Conservation (phyloP, 2,329 filamentous ascomycete species). For the Nigrospora osmanthi region DNA sequence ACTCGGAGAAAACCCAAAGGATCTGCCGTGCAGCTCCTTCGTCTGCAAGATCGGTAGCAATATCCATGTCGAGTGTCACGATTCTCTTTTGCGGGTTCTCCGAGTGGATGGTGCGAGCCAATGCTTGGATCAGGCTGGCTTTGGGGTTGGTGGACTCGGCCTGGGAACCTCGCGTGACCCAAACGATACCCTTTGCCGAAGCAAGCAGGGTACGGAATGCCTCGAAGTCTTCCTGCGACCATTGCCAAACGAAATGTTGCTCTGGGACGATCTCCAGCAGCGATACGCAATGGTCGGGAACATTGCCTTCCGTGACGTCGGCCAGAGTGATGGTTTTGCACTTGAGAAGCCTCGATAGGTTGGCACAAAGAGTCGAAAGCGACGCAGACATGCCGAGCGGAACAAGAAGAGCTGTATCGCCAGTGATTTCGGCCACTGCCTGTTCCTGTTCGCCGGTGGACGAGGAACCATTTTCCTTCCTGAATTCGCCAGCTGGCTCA, state of each 20-base stretch:
- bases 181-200: conserved; percentile 9
- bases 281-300: conserved; percentile 29
- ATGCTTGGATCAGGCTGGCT: conserved; percentile 32
- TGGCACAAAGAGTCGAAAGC: neutral
- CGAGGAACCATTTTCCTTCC: neutral
- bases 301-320: conserved; percentile 7
- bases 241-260: conserved; percentile 25
- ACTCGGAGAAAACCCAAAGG: conserved; percentile 13
- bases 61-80: conserved; percentile 32
- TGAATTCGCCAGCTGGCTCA: neutral
- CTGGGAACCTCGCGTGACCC: conserved; percentile 13
- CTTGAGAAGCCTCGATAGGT: conserved; percentile 4
- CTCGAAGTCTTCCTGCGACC: conserved; percentile 29
- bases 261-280: conserved; percentile 32
- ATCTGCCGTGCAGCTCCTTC: conserved; percentile 10
- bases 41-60: conserved; percentile 10
- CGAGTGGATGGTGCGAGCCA: conserved; percentile 40
- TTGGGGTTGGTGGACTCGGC: conserved; percentile 20
- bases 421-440: neutral
- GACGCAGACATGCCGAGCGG: neutral
- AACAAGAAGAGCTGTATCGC: neutral
- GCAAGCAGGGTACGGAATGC: conserved; percentile 30
- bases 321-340: conserved; percentile 8
- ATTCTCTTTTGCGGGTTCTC: conserved; percentile 36
- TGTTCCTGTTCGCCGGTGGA: no score